phyloP scores from a whole-genome alignment of 2,329 filamentous ascomycete genomes.

The Penicillium capsulatum region DNA sequence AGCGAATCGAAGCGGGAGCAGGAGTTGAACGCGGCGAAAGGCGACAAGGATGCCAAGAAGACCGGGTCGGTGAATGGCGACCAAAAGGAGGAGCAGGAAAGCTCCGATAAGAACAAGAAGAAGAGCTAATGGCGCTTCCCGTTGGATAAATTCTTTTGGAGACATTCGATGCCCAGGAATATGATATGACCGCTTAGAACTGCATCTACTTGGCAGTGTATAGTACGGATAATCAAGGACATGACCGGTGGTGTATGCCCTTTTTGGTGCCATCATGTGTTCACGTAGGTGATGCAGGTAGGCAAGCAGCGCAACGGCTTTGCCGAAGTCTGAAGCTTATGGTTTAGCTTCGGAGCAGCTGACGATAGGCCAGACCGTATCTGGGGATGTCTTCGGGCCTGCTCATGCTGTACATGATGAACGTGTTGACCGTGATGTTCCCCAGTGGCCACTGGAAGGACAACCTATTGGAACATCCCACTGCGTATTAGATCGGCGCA shows the following conservation, averaged over 20 bases:
- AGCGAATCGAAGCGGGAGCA: constrained; percentile 77
- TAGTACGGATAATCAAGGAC: constrained; percentile 23
- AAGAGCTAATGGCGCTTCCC: constrained; percentile 43
- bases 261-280: not conserved
- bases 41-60: constrained; percentile 57
- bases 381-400: no score
- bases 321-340: no score
- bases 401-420: no score
- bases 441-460: no score
- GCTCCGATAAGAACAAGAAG: constrained; percentile 56
- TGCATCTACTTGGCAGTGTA: constrained; percentile 25
- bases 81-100: constrained; percentile 52
- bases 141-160: constrained; percentile 1
- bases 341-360: no score
- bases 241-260: constrained; percentile 8
- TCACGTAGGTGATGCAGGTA: not conserved
- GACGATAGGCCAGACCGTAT: no score
- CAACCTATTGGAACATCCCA: no score
- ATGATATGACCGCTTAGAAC: constrained; percentile 28
- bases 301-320: no score
- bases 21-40: constrained; percentile 59
- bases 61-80: constrained; percentile 50
- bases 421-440: no score
- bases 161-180: constrained; percentile 18
- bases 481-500: no score